Evolutionary conservation across 2,329 filamentous ascomycete genomes (phyloP).

Genomic region (Pezicula carpinea): DNA sequence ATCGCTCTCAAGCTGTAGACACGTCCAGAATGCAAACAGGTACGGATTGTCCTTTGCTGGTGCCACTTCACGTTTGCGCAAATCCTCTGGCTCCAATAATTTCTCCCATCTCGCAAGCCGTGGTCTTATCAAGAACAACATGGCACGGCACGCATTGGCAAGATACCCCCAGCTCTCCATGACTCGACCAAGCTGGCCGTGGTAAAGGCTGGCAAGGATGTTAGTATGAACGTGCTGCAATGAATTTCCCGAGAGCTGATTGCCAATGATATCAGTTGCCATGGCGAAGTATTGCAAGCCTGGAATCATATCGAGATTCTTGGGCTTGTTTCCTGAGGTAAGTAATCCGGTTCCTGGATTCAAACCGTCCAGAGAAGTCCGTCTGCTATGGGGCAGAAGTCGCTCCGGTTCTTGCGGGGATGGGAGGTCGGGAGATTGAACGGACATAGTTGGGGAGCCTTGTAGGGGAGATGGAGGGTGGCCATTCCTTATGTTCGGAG

Average conservation of each 20-base stretch:
- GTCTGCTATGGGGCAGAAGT: conserved; percentile 34
- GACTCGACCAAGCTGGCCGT: conserved; percentile 80
- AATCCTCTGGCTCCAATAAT: conserved; percentile 22
- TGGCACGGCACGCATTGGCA: conserved; percentile 48
- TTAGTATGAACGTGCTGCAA: conserved; percentile 81
- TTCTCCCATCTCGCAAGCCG: conserved; percentile 34
- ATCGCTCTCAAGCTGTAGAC: conserved; percentile 89
- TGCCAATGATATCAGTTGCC: conserved; percentile 81
- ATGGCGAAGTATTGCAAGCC: conserved; percentile 87
- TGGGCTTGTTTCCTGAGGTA: conserved; percentile 17
- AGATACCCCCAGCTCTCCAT: conserved; percentile 74
- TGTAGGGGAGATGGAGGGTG: conserved; percentile 48
- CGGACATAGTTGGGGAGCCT: conserved; percentile 44
- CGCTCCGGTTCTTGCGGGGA: conserved; percentile 49
- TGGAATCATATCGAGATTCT: conserved; percentile 81
- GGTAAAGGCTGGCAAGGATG: conserved; percentile 81
- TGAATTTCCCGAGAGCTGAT: conserved; percentile 73
- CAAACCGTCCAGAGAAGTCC: conserved; percentile 44
- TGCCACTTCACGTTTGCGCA: conserved; percentile 1
- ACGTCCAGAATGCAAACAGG: conserved; percentile 85
- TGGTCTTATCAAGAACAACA: conserved; percentile 73
- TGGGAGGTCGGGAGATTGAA: conserved; percentile 38
- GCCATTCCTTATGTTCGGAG: conserved; percentile 40
- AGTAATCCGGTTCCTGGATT: conserved; percentile 15
- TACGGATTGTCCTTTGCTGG: conserved; percentile 53